Evolutionary conservation across 495 filamentous ascomycete species (phyloP), one percentile per base, ranked within the genome.

Genomic region (Xylaria venustula): DNA sequence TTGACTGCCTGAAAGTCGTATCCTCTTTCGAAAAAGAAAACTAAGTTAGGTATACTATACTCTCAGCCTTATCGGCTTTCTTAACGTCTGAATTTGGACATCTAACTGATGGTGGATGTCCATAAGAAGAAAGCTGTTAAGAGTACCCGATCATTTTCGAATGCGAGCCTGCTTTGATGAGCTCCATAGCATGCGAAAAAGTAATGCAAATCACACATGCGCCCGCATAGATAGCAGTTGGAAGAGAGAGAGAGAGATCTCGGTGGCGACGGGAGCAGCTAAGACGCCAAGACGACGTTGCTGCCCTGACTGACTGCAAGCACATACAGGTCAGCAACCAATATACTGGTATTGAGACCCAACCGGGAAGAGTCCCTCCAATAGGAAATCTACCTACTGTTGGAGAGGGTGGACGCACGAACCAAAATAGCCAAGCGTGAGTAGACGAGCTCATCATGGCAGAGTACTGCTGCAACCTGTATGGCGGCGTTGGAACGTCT

Each of bases 401-500:
- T 54, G 23, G 20, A 36, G 37, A 54, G 52, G 41, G 26, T 15
- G 15, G 40, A 25, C 11, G 12, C 23, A 47, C 14, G 2, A 44
- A 45, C 45, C 9, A 23, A 32, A 22, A 34, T 44, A 41, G 32
- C 36, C 50, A 37, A 57, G 42, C 9, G 41, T 19, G 42, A 36
- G 41, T 12, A 42, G 57, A 12, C 12, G 49, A 52, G 47, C 57
- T 37, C 47, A 19, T 51, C 37, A 52, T 52, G 34, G 30, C 15
- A 36, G 22, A 47, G 28, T 57, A n/a, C 53, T 20, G 37, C 14
- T 40, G 15, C 37, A 8, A 40, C 15, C 37, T 40, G 37, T 26
- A 55, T n/a, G 53, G 40, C 15, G 40, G 53, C 40, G 53, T 17
- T 55, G 53, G 53, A 7, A 34, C 14, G 53, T 55, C 53, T 45